Percentiles rank a stretch among this genome's conserved stretches.
Evolutionary conservation across 148 eudicot genomes (phyloP).

Genomic region (Camellia lanceoleosa): DNA sequence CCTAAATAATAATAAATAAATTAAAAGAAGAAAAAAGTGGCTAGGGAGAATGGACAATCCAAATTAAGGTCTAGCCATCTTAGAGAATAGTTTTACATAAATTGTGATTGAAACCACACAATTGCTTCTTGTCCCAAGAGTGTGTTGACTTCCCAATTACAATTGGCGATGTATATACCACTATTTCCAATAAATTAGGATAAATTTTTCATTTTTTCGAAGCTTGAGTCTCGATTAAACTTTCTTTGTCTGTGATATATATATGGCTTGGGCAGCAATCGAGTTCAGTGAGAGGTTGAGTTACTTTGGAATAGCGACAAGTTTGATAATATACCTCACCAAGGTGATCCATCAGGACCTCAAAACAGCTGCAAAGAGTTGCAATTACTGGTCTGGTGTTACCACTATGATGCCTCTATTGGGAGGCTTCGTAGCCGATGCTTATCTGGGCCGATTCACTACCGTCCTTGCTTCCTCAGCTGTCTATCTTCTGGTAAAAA

Average conservation of each 20-base stretch:
- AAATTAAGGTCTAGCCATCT: too few relatives aligned
- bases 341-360: conserved; percentile 74
- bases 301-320: conserved; percentile 76
- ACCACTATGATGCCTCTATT: conserved; percentile 71
- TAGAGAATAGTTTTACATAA: not conserved
- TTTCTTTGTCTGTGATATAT: not conserved
- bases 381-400: conserved; percentile 70
- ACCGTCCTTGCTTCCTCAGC: conserved; percentile 51
- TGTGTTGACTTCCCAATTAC: not conserved
- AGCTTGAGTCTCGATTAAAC: not conserved
- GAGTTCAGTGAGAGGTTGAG: conserved; percentile 88
- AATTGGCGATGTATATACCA: too few relatives aligned
- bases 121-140: not conserved
- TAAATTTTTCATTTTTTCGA: not conserved
- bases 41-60: too few relatives aligned
- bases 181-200: too few relatives aligned
- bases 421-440: conserved; percentile 85
- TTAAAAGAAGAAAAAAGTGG: too few relatives aligned
- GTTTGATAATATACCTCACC: conserved; percentile 69
- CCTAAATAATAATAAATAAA: too few relatives aligned
- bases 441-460: conserved; percentile 66
- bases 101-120: not conserved
- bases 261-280: conserved; percentile 46
- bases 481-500: conserved; percentile 58
- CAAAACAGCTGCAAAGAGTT: conserved; percentile 65